These are phyloP conservation scores for Metschnikowia hibisci DNA, from an alignment of 805 yeast genomes.

Conservation along the genomic window DNA sequence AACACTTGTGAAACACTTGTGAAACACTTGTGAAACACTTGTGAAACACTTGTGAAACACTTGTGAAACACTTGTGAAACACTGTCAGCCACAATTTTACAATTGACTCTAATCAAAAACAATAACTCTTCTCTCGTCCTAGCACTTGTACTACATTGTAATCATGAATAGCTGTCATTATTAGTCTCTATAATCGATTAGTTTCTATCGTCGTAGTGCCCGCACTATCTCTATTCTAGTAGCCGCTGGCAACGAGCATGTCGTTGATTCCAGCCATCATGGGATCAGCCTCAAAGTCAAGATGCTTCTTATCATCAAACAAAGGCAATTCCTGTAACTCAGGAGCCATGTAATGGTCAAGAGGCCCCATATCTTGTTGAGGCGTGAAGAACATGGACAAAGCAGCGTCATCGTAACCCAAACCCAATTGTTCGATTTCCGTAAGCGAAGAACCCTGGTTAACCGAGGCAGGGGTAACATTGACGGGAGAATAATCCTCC, in stretches of 20 bases:
- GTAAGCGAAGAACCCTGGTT: constrained; percentile 5
- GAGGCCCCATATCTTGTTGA: not conserved
- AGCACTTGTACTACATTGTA: no score
- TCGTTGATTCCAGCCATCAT: constrained; percentile 8
- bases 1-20: no score
- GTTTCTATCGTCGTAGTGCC: not conserved
- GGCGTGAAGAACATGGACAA: constrained; percentile 3
- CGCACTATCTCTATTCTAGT: constrained; percentile 1
- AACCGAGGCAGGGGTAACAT: constrained; percentile 7
- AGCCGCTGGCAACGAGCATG: constrained; percentile 8
- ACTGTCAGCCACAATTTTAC: no score
- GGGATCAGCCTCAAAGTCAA: constrained; percentile 6
- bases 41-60: no score
- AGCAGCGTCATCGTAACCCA: not conserved
- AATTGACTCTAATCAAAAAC: no score
- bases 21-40: no score
- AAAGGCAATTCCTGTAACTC: constrained; percentile 2
- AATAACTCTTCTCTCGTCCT: no score
- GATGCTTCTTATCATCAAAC: constrained; percentile 10
- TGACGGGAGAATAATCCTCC: constrained; percentile 1
- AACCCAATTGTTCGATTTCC: constrained; percentile 3
- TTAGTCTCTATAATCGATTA: no score
- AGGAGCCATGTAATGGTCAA: constrained; percentile 3
- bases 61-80: no score
- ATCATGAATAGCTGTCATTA: no score